Conservation (phyloP, 2,329 filamentous ascomycete genomes). For the Alternaria arborescens region DNA sequence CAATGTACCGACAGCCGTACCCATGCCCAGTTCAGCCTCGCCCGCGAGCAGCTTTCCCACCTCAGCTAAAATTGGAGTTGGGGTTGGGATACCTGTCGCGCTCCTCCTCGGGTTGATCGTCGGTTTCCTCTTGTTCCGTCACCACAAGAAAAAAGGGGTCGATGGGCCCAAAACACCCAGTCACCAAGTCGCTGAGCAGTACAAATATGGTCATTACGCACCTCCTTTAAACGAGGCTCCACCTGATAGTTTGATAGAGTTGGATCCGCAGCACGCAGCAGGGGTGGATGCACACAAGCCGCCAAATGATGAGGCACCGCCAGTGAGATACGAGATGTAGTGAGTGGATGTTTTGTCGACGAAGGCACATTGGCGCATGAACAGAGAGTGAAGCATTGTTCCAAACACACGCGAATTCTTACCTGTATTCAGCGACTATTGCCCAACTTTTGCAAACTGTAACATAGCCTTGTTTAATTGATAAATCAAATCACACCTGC, state of each 20-base stretch:
- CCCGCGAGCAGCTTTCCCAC: neutral
- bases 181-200: neutral
- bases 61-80: slow-evolving; percentile 6
- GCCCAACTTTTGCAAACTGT: neutral
- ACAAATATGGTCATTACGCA: neutral
- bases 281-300: neutral
- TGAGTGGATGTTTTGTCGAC: neutral
- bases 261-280: slow-evolving; percentile 2
- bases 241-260: neutral
- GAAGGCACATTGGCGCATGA: too few species aligned
- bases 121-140: slow-evolving; percentile 5
- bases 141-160: neutral
- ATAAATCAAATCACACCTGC: neutral
- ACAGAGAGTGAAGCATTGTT: neutral
- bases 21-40: neutral
- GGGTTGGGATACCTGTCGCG: slow-evolving; percentile 3
- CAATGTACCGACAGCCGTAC: neutral
- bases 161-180: neutral
- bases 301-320: neutral
- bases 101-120: neutral
- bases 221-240: neutral
- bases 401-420: neutral
- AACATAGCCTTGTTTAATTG: too few species aligned
- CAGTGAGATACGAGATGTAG: slow-evolving; percentile 1
- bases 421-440: neutral